Percentiles rank a stretch among this genome's conserved stretches.
phyloP scores from a whole-genome alignment of 805 yeast genomes.

The Starmerella potacharoeniae region DNA sequence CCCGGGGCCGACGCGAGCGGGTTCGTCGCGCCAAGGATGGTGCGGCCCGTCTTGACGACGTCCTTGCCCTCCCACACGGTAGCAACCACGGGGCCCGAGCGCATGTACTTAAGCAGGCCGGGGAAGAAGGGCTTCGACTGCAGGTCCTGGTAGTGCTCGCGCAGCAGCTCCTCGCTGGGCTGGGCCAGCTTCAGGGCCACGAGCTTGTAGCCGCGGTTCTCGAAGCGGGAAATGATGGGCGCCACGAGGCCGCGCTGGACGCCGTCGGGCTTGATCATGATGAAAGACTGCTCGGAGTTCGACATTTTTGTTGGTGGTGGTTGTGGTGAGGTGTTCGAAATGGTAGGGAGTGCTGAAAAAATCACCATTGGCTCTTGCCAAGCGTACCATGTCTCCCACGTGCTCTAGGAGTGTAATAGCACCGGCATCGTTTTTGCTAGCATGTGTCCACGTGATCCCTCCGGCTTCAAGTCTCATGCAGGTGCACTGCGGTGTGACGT shows the following conservation, averaged over 20 bases:
- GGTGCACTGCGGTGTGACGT: too few relatives aligned
- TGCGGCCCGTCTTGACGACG: slow-evolving; percentile 97
- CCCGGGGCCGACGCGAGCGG: slow-evolving; percentile 97
- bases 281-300: slow-evolving; percentile 25
- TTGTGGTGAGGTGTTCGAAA: neutral
- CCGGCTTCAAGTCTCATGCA: too few relatives aligned
- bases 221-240: slow-evolving; percentile 84
- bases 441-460: too few relatives aligned
- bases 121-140: slow-evolving; percentile 97
- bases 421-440: too few relatives aligned
- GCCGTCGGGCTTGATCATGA: slow-evolving; percentile 74
- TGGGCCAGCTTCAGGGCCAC: slow-evolving; percentile 86
- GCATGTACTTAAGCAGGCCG: slow-evolving; percentile 89
- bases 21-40: slow-evolving; percentile 97
- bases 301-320: slow-evolving; percentile 16
- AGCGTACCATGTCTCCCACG: neutral
- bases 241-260: slow-evolving; percentile 97
- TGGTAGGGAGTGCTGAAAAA: neutral
- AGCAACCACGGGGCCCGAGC: slow-evolving; percentile 96
- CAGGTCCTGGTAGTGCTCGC: slow-evolving; percentile 92
- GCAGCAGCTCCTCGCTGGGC: slow-evolving; percentile 78
- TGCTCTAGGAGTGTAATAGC: neutral
- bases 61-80: slow-evolving; percentile 99
- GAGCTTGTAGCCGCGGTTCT: slow-evolving; percentile 93
- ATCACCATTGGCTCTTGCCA: neutral